phyloP scores from a whole-genome alignment of 176 grass and related monocot genomes.

The Phyllostachys edulis region DNA sequence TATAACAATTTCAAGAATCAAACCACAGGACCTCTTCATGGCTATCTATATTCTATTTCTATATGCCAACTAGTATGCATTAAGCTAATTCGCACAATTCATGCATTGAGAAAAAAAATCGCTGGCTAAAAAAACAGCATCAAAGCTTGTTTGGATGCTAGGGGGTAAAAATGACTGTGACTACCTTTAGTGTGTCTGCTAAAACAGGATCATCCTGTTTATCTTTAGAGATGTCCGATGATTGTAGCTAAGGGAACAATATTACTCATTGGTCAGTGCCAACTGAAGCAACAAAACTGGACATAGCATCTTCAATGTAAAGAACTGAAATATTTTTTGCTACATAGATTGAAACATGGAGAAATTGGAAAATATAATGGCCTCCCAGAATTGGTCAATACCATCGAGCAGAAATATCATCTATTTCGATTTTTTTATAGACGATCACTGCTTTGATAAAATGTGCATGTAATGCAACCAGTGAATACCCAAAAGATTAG shows the following conservation, averaged over 20 bases:
- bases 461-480: too few relatives aligned
- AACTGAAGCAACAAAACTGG: slow-evolving; percentile 5
- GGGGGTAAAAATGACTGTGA: background rate
- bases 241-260: slow-evolving; percentile 66
- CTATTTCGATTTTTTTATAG: too few relatives aligned
- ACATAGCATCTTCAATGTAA: background rate
- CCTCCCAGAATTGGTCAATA: background rate
- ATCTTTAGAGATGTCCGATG: slow-evolving; percentile 74
- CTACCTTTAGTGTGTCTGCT: slow-evolving; percentile 71
- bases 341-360: background rate
- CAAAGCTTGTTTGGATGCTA: too few relatives aligned
- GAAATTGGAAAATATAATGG: background rate
- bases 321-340: background rate
- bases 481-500: too few relatives aligned
- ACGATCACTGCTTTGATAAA: too few relatives aligned
- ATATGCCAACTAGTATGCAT: too few relatives aligned
- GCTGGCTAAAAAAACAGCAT: too few relatives aligned
- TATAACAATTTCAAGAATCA: slow-evolving; percentile 22
- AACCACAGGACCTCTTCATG: background rate
- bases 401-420: background rate
- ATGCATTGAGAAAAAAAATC: too few relatives aligned
- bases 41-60: slow-evolving; percentile 1
- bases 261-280: slow-evolving; percentile 11
- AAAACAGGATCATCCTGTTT: slow-evolving; percentile 65
- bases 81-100: too few relatives aligned